Evolutionary conservation across 352 stramenopile species (phyloP).

Genomic region (Phytophthora syringae): DNA sequence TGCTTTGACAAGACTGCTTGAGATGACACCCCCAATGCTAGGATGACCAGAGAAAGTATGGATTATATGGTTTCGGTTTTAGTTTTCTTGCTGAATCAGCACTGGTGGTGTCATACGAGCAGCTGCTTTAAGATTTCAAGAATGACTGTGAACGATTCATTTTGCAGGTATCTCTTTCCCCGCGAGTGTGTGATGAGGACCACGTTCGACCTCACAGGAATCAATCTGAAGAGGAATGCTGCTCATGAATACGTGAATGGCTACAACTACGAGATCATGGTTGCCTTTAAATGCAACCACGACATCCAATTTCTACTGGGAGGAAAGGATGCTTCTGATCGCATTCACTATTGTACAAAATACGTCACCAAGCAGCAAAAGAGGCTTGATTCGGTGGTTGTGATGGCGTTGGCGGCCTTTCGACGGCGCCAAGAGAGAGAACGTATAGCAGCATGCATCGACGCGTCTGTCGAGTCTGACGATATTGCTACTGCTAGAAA

Average conservation of each 20-base stretch:
- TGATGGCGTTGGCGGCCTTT: background rate
- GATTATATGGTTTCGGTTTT: slow-evolving; percentile 10
- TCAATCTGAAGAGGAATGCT: background rate
- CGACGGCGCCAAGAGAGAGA: background rate
- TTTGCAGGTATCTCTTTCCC: slow-evolving; percentile 5
- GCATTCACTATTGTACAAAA: background rate
- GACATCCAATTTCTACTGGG: background rate
- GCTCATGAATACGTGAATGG: background rate
- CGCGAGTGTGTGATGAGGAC: background rate
- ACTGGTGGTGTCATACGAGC: background rate
- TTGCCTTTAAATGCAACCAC: no score
- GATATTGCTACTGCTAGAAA: no score
- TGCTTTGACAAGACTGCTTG: background rate
- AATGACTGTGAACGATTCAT: background rate
- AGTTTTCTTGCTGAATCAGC: slow-evolving; percentile 7
- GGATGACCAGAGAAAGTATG: background rate
- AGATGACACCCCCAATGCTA: background rate
- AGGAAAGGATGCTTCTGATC: background rate
- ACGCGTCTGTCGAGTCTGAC: no score
- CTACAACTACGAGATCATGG: background rate
- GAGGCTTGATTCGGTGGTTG: no score
- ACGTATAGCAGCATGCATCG: background rate
- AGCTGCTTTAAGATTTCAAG: slow-evolving; percentile 5
- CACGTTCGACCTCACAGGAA: background rate
- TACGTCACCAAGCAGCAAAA: slow-evolving; percentile 1